These are phyloP conservation scores for Hermanozyma aechmeae DNA, from an alignment of 805 yeast species.

Conservation along the genomic window DNA sequence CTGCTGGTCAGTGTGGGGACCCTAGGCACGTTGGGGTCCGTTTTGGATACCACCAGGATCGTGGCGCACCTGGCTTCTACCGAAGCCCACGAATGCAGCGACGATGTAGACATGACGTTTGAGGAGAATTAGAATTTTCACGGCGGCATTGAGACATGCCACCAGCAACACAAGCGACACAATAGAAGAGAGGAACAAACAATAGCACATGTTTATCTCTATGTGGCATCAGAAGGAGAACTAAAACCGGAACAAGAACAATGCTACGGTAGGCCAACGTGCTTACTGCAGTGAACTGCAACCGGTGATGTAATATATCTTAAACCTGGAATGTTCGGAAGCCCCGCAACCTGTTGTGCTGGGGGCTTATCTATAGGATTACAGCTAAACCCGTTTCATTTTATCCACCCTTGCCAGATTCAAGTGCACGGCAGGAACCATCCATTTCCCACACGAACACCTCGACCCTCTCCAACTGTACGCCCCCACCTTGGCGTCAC, in stretches of 20 bases:
- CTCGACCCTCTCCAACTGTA: constrained; percentile 92
- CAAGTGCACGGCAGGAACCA: constrained; percentile 82
- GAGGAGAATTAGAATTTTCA: too few species aligned
- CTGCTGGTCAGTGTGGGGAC: too few species aligned
- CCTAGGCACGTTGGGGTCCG: too few species aligned
- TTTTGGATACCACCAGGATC: too few species aligned
- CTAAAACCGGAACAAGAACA: not conserved
- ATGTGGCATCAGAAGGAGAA: not conserved
- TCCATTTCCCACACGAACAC: constrained; percentile 94
- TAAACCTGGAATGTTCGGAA: not conserved
- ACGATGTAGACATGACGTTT: constrained; percentile 35
- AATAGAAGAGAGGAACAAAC: too few species aligned
- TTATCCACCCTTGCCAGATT: constrained; percentile 77
- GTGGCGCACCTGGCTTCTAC: too few species aligned
- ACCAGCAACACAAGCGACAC: too few species aligned
- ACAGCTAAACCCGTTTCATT: constrained; percentile 17
- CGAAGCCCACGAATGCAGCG: not conserved
- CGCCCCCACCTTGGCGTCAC: constrained; percentile 79
- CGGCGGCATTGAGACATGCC: too few species aligned
- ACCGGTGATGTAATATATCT: not conserved
- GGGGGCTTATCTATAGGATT: not conserved
- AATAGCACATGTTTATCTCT: not conserved
- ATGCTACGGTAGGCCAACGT: not conserved
- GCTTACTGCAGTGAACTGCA: not conserved
- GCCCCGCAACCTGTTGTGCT: not conserved